Conservation (phyloP, 345 rosid genomes). For the Adansonia digitata region DNA sequence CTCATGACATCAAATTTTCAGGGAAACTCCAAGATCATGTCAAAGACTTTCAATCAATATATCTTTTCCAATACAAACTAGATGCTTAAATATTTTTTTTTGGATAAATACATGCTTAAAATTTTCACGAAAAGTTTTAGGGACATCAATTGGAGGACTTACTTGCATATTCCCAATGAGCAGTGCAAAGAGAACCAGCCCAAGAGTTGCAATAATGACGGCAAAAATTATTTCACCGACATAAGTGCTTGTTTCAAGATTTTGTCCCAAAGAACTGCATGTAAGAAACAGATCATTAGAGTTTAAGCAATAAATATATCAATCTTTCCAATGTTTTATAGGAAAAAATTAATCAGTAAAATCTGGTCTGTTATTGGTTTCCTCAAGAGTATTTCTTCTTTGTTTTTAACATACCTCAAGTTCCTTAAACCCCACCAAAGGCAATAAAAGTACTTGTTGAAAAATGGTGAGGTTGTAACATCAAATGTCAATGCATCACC, state of each 20-base stretch:
- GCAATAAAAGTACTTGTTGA: constrained; percentile 80
- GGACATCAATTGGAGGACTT: constrained; percentile 15
- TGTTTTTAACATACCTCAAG: too few relatives aligned
- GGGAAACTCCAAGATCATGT: neutral
- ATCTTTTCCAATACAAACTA: too few relatives aligned
- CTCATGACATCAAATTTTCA: neutral
- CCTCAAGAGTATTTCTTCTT: too few relatives aligned
- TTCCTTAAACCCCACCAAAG: constrained; percentile 95
- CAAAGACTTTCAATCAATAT: too few relatives aligned
- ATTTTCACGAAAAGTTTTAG: too few relatives aligned
- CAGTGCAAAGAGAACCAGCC: constrained; percentile 84
- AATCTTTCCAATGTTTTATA: neutral
- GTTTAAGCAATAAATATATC: neutral
- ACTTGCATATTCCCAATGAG: constrained; percentile 97
- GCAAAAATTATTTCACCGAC: constrained; percentile 77
- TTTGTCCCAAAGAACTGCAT: constrained; percentile 80
- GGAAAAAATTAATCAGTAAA: too few relatives aligned
- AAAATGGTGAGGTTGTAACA: constrained; percentile 56
- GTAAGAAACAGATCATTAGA: neutral
- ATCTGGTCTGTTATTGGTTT: too few relatives aligned
- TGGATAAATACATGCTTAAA: too few relatives aligned
- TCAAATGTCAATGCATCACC: constrained; percentile 58
- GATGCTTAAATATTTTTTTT: too few relatives aligned
- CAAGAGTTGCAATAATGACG: constrained; percentile 66
- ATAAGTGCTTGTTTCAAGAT: constrained; percentile 77